phyloP scores from a whole-genome alignment of 2,329 filamentous ascomycete genomes.

The Lecanoromycetidae sp. region DNA sequence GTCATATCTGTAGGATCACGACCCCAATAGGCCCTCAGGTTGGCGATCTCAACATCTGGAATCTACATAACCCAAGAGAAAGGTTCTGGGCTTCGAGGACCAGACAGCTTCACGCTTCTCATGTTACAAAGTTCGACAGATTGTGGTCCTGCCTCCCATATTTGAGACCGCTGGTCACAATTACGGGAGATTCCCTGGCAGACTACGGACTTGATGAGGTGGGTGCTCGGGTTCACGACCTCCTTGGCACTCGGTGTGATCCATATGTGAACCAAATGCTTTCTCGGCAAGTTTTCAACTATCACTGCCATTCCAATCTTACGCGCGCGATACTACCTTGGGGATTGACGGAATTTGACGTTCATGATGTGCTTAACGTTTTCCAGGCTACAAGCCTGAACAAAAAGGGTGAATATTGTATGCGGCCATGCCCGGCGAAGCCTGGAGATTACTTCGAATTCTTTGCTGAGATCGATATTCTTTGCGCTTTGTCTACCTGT shows the following conservation, averaged over 20 bases:
- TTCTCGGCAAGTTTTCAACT: conserved; percentile 60
- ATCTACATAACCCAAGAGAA: conserved; percentile 61
- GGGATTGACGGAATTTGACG: conserved; percentile 58
- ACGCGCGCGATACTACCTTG: conserved; percentile 57
- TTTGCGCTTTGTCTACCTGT: conserved; percentile 57
- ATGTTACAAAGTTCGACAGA: conserved; percentile 59
- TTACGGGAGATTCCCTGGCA: conserved; percentile 53
- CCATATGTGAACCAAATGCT: conserved; percentile 69
- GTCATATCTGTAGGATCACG: conserved; percentile 58
- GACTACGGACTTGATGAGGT: conserved; percentile 49
- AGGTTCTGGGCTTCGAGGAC: conserved; percentile 73
- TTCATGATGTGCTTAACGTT: conserved; percentile 76
- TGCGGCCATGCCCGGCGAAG: conserved; percentile 40
- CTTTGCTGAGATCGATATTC: conserved; percentile 64
- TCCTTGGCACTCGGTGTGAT: conserved; percentile 72
- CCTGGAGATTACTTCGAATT: conserved; percentile 54
- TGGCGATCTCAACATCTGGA: conserved; percentile 76
- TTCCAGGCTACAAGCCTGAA: conserved; percentile 77
- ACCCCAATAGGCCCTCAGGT: conserved; percentile 71
- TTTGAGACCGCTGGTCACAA: conserved; percentile 61
- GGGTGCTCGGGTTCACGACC: conserved; percentile 60
- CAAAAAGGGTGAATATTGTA: conserved; percentile 61
- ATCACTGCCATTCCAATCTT: conserved; percentile 74
- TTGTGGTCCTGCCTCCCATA: conserved; percentile 70
- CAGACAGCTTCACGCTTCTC: conserved; percentile 63